Evolutionary conservation across 2,329 filamentous ascomycete species (phyloP), one percentile per base, ranked within the genome.

Genomic region (Aspergillus latus): DNA sequence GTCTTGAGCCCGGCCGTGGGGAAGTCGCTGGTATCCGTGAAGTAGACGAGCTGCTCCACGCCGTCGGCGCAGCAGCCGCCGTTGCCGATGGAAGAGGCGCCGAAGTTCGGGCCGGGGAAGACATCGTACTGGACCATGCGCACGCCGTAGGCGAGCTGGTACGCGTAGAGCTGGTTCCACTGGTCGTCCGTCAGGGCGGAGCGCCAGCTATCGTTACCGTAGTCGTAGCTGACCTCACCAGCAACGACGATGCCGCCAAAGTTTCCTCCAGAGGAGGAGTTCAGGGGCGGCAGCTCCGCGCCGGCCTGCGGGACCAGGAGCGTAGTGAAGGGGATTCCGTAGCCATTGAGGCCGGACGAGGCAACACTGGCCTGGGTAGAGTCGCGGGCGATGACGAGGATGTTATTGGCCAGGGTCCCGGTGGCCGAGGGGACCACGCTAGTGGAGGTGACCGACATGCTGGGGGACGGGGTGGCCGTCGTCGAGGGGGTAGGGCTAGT

Each of bases 41-140:
- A 80, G 53, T 76, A 78, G 42, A 86, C 68, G 32, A 78, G 65
- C 62, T 83, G 81, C 60, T 83, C 81, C 3, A 78, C 75, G 11
- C 76, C 78, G 54, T 64, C 62, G 46, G 69, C 68, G 66, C 80
- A 82, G 68, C 81, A 83, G 45, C 80, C 78, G 26, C 51, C 57
- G 42, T 46, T n/a, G 2, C 44, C 44, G 63, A 72, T 34, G 76
- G 65, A 68, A 28, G 64, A 67, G 61, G 73, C 71, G 63, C 82
- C 82, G 63, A 78, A 82, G 8, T 78, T 75, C 10, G 78, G 67
- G 6, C 76, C 76, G 5, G 84, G 84, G 62, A 78, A 85, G 5
- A 80, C 81, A 64, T 85, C 82, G 16, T 84, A 71, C 47, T 84
- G 80, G 30, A 86, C 82, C 81, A 86, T 83, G 29, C 84, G 78